phyloP scores from a whole-genome alignment of 805 yeast species.

The Hanseniaspora lachancei region DNA sequence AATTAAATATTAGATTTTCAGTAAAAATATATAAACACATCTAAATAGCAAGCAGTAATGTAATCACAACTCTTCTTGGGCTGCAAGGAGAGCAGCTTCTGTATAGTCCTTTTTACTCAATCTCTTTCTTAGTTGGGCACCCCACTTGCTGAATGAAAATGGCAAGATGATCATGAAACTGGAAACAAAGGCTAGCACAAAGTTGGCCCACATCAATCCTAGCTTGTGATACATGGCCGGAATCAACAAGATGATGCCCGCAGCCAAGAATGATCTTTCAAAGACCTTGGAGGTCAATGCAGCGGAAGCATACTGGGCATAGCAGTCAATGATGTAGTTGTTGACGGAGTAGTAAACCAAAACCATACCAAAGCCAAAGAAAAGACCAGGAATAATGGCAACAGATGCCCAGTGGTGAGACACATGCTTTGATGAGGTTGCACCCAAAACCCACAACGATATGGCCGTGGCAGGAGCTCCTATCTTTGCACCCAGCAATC shows the following conservation, averaged over 20 bases:
- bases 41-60: too few relatives aligned
- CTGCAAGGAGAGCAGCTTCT: constrained; percentile 19
- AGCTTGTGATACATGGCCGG: constrained; percentile 64
- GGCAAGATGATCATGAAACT: constrained; percentile 67
- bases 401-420: constrained; percentile 49
- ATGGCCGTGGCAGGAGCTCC: constrained; percentile 76
- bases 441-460: constrained; percentile 68
- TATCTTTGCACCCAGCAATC: constrained; percentile 67
- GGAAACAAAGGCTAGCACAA: constrained; percentile 63
- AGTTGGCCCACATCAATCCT: constrained; percentile 72
- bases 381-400: constrained; percentile 65
- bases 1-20: neutral
- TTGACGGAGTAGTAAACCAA: constrained; percentile 62
- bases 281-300: constrained; percentile 75
- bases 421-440: constrained; percentile 55
- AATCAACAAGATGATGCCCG: constrained; percentile 76
- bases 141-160: constrained; percentile 55
- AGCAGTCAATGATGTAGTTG: constrained; percentile 82
- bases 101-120: constrained; percentile 57
- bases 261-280: constrained; percentile 48
- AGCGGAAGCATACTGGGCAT: constrained; percentile 66
- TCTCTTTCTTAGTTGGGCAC: constrained; percentile 47
- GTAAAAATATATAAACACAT: neutral
- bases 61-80: neutral
- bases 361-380: constrained; percentile 69